Base-by-base conservation (phyloP, 371 early-diverging fungal species). In the Mortierella sp. region DNA sequence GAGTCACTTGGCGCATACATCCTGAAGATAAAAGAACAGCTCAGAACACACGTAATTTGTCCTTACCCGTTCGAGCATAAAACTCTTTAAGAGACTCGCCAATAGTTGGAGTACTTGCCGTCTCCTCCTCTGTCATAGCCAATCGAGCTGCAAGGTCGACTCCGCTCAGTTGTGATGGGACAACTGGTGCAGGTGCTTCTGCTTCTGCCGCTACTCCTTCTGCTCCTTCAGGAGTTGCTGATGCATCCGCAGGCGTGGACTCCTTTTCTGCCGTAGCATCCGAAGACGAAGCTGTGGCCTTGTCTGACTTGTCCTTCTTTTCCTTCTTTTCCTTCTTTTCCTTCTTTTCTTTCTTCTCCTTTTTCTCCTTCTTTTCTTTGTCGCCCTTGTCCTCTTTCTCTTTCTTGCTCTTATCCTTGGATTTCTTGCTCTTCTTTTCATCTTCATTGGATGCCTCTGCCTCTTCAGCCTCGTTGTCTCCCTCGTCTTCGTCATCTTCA, bases 61-160 rank as follows among this genome's bases (percentile, higher is more conserved):
- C 71, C 80, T 66, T 82, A 75, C 81, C 75, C 19, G 86, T 85
- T 44, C 86, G 80, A 12, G 76, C 81, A 58, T 81, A 85, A 51
- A 84, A 85, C 55, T 85, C 84, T 14, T 70, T 66, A 37, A 85
- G 65, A 0, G 74, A 70, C 62, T 85, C 86, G 46, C 83, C 82
- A 57, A 81, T 79, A 11, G 70, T 74, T 1, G 86, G 86, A 1
- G 81, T 82, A 63, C 77, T 81, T 23, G 80, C 64, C 12, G 75
- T 66, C 58, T 85, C 81, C 55, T 83, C 84, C 47, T 82, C 82
- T 4, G 80, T 82, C 72, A 79, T 79, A n/a, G 68, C 71, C 48
- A 70, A 25, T n/a, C 76, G 80, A 9, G 69, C 81, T 11, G 77
- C 77, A 45, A 81, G 55, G 66, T 81, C 73, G 1, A 75, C 75